Evolutionary conservation across 768 basidiomycete species (phyloP).

Genomic region (Termitomyces sp.): DNA sequence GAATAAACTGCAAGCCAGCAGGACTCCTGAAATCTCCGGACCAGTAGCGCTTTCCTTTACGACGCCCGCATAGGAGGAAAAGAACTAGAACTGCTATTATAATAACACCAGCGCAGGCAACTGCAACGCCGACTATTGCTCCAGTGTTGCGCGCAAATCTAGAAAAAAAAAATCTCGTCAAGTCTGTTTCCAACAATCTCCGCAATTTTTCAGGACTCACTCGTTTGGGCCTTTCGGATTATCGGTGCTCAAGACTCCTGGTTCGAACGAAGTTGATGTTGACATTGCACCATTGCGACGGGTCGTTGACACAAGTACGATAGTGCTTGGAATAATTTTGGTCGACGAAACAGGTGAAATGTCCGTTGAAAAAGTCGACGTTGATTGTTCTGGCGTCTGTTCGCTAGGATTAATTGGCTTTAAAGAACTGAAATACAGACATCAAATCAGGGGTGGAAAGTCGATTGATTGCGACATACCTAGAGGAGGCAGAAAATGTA

Average conservation of each 20-base stretch:
- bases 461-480: not conserved
- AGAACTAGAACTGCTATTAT: slow-evolving; percentile 23
- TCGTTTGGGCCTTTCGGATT: slow-evolving; percentile 15
- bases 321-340: not conserved
- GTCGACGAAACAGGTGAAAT: not conserved
- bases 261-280: slow-evolving; percentile 18
- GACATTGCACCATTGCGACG: slow-evolving; percentile 5
- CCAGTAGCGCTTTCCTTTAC: slow-evolving; percentile 11
- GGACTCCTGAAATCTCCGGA: slow-evolving; percentile 8
- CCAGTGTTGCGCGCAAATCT: slow-evolving; percentile 33
- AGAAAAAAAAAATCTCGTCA: not conserved
- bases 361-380: not conserved
- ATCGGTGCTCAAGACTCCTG: slow-evolving; percentile 28
- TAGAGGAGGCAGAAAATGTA: not conserved
- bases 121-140: slow-evolving; percentile 32
- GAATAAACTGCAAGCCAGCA: slow-evolving; percentile 6
- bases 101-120: slow-evolving; percentile 23
- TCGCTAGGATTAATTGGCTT: not conserved
- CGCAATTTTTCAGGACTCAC: slow-evolving; percentile 10
- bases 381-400: not conserved
- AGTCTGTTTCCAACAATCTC: not conserved
- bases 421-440: not conserved
- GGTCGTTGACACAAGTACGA: slow-evolving; percentile 10
- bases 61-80: slow-evolving; percentile 28
- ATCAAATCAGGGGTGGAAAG: not conserved